phyloP scores from a whole-genome alignment of 164 flowering plant species.

The Kalanchoe fedtschenkoi region DNA sequence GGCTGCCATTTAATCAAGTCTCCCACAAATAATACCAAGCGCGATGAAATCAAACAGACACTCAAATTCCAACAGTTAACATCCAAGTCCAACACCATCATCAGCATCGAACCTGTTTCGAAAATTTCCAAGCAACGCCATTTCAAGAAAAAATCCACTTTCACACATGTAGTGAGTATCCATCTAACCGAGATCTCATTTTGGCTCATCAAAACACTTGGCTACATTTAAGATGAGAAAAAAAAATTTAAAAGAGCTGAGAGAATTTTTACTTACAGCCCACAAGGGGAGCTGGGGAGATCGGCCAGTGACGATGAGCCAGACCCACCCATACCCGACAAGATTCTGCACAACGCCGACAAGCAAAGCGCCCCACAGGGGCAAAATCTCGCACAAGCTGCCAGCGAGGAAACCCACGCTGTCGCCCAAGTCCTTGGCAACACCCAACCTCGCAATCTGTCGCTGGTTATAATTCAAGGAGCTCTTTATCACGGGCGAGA shows the following conservation, averaged over 20 bases:
- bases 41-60: too few species aligned
- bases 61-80: too few species aligned
- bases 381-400: slow-evolving; percentile 67
- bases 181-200: neutral
- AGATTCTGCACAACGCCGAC: slow-evolving; percentile 81
- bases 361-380: slow-evolving; percentile 72
- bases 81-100: too few species aligned
- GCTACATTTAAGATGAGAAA: neutral
- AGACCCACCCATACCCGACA: slow-evolving; percentile 88
- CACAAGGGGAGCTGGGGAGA: slow-evolving; percentile 66
- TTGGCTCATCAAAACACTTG: too few species aligned
- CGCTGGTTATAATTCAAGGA: slow-evolving; percentile 67
- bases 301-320: slow-evolving; percentile 72
- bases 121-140: neutral
- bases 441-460: slow-evolving; percentile 74
- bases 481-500: slow-evolving; percentile 82
- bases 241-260: neutral
- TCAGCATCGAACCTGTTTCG: too few species aligned
- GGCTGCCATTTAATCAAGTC: too few species aligned
- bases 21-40: too few species aligned
- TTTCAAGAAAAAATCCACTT: neutral
- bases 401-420: slow-evolving; percentile 88
- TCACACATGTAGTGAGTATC: neutral
- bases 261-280: slow-evolving; percentile 62
- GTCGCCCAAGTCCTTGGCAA: slow-evolving; percentile 96